These are phyloP conservation scores for Apiotrichum porosum DNA, from an alignment of 1,284 basidiomycete genomes.

Conservation along the genomic window DNA sequence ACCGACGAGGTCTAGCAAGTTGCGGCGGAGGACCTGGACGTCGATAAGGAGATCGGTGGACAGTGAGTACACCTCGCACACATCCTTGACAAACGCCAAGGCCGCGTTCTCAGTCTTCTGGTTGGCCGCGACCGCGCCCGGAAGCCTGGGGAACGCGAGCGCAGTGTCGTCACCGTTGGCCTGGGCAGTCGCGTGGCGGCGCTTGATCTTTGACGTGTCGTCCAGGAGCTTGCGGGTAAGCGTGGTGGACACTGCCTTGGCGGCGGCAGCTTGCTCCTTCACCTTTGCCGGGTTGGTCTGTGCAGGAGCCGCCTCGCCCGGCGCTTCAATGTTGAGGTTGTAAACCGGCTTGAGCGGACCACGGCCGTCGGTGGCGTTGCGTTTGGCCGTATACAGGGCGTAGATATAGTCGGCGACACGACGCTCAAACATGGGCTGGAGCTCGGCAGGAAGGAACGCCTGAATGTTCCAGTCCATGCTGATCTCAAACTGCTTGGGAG, in stretches of 20 bases:
- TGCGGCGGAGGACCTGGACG: slow-evolving; percentile 81
- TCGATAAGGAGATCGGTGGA: slow-evolving; percentile 76
- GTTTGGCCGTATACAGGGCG: slow-evolving; percentile 73
- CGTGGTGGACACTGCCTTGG: slow-evolving; percentile 70
- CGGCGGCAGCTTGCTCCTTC: slow-evolving; percentile 64
- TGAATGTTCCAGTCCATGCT: slow-evolving; percentile 96
- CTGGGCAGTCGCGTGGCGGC: slow-evolving; percentile 59
- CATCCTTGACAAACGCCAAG: slow-evolving; percentile 86
- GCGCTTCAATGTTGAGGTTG: slow-evolving; percentile 52
- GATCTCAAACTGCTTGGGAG: slow-evolving; percentile 50
- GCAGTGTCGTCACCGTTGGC: slow-evolving; percentile 56
- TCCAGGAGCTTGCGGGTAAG: slow-evolving; percentile 79
- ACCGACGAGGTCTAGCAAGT: slow-evolving; percentile 80
- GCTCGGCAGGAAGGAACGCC: slow-evolving; percentile 76
- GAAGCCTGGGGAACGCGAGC: slow-evolving; percentile 78
- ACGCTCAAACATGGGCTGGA: slow-evolving; percentile 73
- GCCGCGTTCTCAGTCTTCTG: slow-evolving; percentile 62
- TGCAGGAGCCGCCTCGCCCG: slow-evolving; percentile 26
- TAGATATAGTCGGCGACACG: slow-evolving; percentile 79
- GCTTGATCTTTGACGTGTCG: slow-evolving; percentile 63
- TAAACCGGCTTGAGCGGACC: slow-evolving; percentile 71
- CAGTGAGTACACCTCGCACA: slow-evolving; percentile 74
- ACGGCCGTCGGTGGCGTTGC: slow-evolving; percentile 57
- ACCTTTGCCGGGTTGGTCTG: slow-evolving; percentile 62
- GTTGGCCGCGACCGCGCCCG: slow-evolving; percentile 62